Base-by-base conservation (phyloP, 164 flowering plant genomes). In the Umbellularia californica region DNA sequence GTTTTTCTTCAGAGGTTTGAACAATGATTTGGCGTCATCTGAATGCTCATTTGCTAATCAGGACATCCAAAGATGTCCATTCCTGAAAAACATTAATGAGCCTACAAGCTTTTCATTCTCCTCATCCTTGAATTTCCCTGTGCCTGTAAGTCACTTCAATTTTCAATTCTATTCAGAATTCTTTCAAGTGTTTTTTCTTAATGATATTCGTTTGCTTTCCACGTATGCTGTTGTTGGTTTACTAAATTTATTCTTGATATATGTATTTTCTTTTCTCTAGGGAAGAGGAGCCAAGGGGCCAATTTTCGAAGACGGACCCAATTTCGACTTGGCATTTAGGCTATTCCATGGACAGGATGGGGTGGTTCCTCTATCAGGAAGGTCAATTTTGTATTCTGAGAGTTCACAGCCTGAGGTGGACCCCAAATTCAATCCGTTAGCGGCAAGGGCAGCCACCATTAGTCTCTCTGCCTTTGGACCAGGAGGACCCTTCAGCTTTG, bases 341-440 rank as follows among this genome's bases (percentile, higher is more conserved):
- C 82, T 92, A 70, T 91, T 92, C 74, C 97, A 92, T 82, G 95
- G 97, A 55, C 82, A 81, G 71, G 90, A 92, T 78, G 97, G 97
- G 14, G 87, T 91, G 47, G 90, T 92, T 50, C 94, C 94, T 3
- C 89, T 92, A 1, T 76, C 92, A 0, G 86, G 78, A 66, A 79
- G 78, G 72, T 80, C 90, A 35, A 50, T 30, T 55, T 13, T 74
- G 33, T 78, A 24, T 65, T 47, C 20, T 60, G 81, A 77, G 15
- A 74, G 47, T 64, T 52, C 50, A 47, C 79, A 77, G 27, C 69
- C 78, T 14, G 76, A 84, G 74, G 75, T 85, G 69, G 72, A 80
- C n/a, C 87, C 85, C 20, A 81, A 75, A 70, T 92, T 92, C 76
- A 87, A 92, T 72, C 96, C 93, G 11, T 84, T 91, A 28, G 92